A percentile compares a stretch with the other conserved stretches of the same genome.
Evolutionary conservation across 202 grass and related monocot genomes (phyloP).

Genomic region (Digitaria exilis): DNA sequence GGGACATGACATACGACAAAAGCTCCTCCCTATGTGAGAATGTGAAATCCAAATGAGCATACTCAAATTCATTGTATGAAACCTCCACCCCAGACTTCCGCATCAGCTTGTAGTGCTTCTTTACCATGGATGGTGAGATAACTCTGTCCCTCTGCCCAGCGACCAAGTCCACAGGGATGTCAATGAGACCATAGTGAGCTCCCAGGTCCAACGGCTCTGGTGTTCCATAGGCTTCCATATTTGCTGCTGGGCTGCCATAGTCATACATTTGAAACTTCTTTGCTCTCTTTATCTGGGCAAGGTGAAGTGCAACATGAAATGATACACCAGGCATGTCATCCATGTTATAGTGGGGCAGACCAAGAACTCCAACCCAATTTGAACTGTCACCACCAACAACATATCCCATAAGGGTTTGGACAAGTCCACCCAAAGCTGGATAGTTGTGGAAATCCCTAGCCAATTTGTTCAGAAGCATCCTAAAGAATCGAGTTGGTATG

Average conservation of each 20-base stretch:
- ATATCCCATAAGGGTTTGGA: constrained; percentile 96
- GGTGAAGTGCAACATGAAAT: constrained; percentile 86
- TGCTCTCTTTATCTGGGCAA: constrained; percentile 82
- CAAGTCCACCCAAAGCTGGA: constrained; percentile 88
- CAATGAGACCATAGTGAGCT: constrained; percentile 70
- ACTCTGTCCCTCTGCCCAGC: constrained; percentile 80
- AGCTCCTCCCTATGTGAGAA: constrained; percentile 95
- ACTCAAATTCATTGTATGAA: constrained; percentile 95
- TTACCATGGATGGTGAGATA: constrained; percentile 91
- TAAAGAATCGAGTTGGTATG: constrained; percentile 93
- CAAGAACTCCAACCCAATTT: constrained; percentile 93
- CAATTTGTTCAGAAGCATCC: constrained; percentile 97
- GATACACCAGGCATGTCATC: constrained; percentile 99
- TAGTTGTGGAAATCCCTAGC: constrained; percentile 97
- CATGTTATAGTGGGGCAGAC: constrained; percentile 97
- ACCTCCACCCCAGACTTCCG: constrained; percentile 66
- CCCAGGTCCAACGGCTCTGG: constrained; percentile 86
- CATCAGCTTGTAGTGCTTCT: constrained; percentile 92
- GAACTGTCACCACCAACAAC: constrained; percentile 92
- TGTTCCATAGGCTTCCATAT: constrained; percentile 80
- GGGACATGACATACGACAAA: constrained; percentile 88
- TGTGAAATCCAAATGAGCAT: constrained; percentile 98
- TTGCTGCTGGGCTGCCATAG: constrained; percentile 69
- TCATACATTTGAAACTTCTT: constrained; percentile 95
- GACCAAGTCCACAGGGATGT: constrained; percentile 83